Evolutionary conservation across 2,329 filamentous ascomycete genomes (phyloP).

Genomic region (Penicillium griseofulvum): DNA sequence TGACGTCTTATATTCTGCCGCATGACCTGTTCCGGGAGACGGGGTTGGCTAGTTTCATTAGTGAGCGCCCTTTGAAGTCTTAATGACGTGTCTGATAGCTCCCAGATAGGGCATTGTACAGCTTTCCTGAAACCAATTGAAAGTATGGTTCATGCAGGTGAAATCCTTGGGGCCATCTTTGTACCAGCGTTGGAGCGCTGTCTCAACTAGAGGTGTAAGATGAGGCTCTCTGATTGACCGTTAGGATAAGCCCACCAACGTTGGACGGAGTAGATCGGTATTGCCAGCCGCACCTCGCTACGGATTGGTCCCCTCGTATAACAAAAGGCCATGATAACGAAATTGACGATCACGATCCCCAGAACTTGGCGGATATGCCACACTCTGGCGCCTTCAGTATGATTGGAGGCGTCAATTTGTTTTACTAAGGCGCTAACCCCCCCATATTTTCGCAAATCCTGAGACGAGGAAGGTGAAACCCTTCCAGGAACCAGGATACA

Average conservation of each 20-base stretch:
- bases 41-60: neutral
- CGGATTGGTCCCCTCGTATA: constrained; percentile 2
- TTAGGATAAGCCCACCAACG: neutral
- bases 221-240: constrained; percentile 4
- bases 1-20: constrained; percentile 3
- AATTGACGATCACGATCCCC: neutral
- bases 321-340: neutral
- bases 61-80: neutral
- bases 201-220: neutral
- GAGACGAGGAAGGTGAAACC: neutral
- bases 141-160: constrained; percentile 5
- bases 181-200: neutral
- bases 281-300: neutral
- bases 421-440: neutral
- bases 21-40: constrained; percentile 1
- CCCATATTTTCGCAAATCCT: neutral
- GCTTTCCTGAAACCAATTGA: neutral
- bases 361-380: neutral
- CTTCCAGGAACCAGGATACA: neutral
- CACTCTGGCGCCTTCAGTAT: neutral
- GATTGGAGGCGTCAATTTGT: neutral
- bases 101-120: neutral
- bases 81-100: constrained; percentile 19
- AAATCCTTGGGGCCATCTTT: neutral
- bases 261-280: neutral